phyloP scores from a whole-genome alignment of 306 rosid species.

The Trifolium pratense region DNA sequence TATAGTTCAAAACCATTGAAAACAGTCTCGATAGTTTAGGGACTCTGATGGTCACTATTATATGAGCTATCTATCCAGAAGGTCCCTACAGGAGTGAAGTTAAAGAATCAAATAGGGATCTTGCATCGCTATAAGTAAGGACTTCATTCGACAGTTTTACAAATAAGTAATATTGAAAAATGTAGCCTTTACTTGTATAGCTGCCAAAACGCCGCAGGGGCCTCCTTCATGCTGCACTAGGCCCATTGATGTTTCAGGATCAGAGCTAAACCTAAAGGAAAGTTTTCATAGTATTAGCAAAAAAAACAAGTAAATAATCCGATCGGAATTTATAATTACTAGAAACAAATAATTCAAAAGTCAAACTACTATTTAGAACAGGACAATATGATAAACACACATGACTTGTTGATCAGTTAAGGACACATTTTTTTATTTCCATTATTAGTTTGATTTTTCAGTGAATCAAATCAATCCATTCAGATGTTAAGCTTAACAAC shows the following conservation, averaged over 20 bases:
- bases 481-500: constrained; percentile 10
- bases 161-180: constrained; percentile 45
- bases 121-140: constrained; percentile 12
- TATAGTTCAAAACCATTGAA: constrained; percentile 24
- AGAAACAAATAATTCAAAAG: constrained; percentile 36
- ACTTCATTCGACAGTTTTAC: constrained; percentile 19
- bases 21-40: constrained; percentile 8
- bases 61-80: constrained; percentile 11
- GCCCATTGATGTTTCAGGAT: constrained; percentile 83
- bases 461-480: constrained; percentile 17
- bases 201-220: constrained; percentile 99
- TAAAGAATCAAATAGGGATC: constrained; percentile 18
- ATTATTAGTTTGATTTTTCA: constrained; percentile 5
- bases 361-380: constrained; percentile 20
- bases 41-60: constrained; percentile 28
- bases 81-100: constrained; percentile 27
- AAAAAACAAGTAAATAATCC: constrained; percentile 38
- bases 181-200: constrained; percentile 80
- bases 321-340: constrained; percentile 31
- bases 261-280: constrained; percentile 71
- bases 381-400: constrained; percentile 17
- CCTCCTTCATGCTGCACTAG: constrained; percentile 99
- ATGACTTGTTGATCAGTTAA: constrained; percentile 22
- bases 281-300: constrained; percentile 50
- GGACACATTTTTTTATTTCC: constrained; percentile 22